These are phyloP conservation scores for Lipomyces kockii DNA, from an alignment of 805 yeast species.

Conservation along the genomic window DNA sequence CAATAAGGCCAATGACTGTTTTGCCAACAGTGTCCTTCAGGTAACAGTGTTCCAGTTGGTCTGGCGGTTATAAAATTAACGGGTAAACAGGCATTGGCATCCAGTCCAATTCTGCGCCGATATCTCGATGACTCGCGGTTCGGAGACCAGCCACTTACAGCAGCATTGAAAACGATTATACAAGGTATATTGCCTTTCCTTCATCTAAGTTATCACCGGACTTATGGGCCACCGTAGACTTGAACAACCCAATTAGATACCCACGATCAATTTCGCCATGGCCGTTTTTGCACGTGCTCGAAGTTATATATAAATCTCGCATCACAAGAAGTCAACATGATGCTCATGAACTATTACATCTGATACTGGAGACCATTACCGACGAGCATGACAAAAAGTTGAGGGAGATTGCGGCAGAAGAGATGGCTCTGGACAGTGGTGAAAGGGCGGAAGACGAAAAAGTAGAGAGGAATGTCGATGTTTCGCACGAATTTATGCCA, in stretches of 20 bases:
- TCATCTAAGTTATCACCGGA: background rate
- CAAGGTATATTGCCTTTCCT: conserved; percentile 12
- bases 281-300: conserved; percentile 76
- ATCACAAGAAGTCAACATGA: conserved; percentile 88
- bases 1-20: conserved; percentile 86
- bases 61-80: background rate
- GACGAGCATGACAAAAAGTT: conserved; percentile 55
- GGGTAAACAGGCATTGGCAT: conserved; percentile 27
- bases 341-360: conserved; percentile 89
- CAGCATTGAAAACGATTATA: conserved; percentile 31
- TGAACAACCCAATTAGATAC: conserved; percentile 65
- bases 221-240: conserved; percentile 40
- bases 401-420: conserved; percentile 31
- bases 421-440: conserved; percentile 18
- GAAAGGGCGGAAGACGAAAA: conserved; percentile 15
- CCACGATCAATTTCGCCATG: conserved; percentile 70
- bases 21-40: conserved; percentile 87
- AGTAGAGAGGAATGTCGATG: conserved; percentile 5
- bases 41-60: conserved; percentile 42
- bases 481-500: conserved; percentile 54
- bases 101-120: conserved; percentile 23
- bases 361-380: conserved; percentile 76
- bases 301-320: conserved; percentile 69
- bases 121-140: conserved; percentile 25
- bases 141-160: conserved; percentile 28